A percentile compares a stretch with the other conserved stretches of the same genome.
Evolutionary conservation across 1,284 basidiomycete species (phyloP).

Genomic region (Neotropicomus parvogracilis): DNA sequence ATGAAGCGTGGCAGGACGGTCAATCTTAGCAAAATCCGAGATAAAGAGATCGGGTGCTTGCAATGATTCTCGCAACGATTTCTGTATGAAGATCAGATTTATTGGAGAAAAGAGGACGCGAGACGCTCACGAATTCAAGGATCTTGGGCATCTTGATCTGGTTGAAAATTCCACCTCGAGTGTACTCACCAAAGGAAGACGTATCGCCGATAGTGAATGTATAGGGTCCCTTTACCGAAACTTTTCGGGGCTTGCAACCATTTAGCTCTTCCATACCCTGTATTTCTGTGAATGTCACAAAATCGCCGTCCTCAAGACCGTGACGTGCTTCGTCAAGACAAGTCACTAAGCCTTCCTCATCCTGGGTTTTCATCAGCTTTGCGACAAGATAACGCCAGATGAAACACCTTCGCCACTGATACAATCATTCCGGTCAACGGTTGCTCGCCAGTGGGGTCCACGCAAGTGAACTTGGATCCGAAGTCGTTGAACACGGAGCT

Average conservation of each 20-base stretch:
- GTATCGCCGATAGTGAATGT: constrained; percentile 95
- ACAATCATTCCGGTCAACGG: constrained; percentile 95
- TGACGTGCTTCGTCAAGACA: constrained; percentile 97
- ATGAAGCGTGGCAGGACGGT: constrained; percentile 88
- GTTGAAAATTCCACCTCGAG: constrained; percentile 90
- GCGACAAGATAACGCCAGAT: neutral
- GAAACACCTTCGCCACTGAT: constrained; percentile 72
- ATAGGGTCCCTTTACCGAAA: constrained; percentile 94
- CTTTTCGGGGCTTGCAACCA: constrained; percentile 85
- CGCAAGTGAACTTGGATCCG: constrained; percentile 89
- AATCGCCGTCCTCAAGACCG: constrained; percentile 97
- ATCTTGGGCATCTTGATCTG: constrained; percentile 99
- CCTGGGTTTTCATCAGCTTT: constrained; percentile 42
- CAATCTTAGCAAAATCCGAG: constrained; percentile 98
- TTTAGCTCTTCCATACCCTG: constrained; percentile 95
- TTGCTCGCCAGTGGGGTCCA: constrained; percentile 94
- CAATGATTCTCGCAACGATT: constrained; percentile 88
- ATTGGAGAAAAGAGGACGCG: neutral
- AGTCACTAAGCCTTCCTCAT: constrained; percentile 87
- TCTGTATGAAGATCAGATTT: constrained; percentile 47
- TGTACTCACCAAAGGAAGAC: constrained; percentile 74
- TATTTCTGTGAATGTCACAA: constrained; percentile 96
- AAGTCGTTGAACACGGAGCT: constrained; percentile 97
- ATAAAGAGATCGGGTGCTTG: constrained; percentile 86
- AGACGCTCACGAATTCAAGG: constrained; percentile 78